Percentiles rank a stretch among this genome's conserved stretches.
phyloP scores from a whole-genome alignment of 768 basidiomycete genomes.

The Phallus indusiatus region DNA sequence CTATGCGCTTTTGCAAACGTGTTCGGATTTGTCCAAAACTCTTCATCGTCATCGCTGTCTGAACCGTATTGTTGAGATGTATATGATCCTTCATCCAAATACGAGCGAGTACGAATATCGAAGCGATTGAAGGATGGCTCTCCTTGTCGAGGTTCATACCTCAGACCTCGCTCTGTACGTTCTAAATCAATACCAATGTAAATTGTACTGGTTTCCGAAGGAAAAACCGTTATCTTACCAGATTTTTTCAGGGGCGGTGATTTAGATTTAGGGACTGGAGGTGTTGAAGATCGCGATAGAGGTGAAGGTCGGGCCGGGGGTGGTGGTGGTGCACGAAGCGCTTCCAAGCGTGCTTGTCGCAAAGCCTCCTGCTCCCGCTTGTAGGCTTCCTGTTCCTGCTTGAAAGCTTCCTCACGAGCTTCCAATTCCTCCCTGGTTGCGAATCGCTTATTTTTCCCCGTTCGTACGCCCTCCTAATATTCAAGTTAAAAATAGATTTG shows the following conservation, averaged over 20 bases:
- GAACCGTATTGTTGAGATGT: background rate
- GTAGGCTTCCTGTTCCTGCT: background rate
- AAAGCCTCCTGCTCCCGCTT: background rate
- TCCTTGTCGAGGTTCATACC: background rate
- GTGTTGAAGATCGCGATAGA: background rate
- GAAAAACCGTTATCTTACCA: background rate
- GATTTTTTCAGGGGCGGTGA: background rate
- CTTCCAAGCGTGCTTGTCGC: background rate
- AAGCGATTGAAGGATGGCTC: background rate
- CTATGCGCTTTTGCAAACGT: background rate
- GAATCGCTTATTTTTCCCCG: constrained; percentile 49
- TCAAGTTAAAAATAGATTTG: background rate
- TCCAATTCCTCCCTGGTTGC: constrained; percentile 32
- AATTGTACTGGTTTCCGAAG: background rate
- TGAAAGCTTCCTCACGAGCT: background rate
- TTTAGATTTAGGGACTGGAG: background rate
- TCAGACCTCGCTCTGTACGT: background rate
- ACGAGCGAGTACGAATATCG: background rate
- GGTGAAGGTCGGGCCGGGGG: background rate
- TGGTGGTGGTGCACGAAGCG: background rate
- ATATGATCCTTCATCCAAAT: background rate
- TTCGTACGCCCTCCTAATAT: constrained; percentile 41
- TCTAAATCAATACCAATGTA: background rate
- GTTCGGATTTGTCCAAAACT: background rate
- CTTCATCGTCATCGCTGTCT: background rate